phyloP scores from a whole-genome alignment of 306 rosid species.

The Cucurbita argyrosperma region DNA sequence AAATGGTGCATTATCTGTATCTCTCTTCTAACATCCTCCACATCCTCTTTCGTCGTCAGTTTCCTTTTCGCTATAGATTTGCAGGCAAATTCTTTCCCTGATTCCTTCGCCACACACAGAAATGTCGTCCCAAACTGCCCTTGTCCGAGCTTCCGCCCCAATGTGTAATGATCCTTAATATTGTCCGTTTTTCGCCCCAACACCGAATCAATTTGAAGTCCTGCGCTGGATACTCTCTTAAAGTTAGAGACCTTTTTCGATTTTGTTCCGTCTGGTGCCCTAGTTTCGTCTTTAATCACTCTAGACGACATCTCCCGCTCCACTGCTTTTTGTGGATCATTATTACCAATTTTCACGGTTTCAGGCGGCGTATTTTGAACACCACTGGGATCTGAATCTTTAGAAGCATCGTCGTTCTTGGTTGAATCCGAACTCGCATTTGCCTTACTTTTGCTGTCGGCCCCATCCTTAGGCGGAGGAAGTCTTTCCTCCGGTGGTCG shows the following conservation, averaged over 20 bases:
- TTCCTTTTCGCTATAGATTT: conserved; percentile 81
- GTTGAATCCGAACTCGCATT: conserved; percentile 12
- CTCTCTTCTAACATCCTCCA: conserved; percentile 87
- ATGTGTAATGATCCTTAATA: conserved; percentile 45
- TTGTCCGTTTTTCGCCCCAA: conserved; percentile 60
- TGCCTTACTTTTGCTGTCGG: conserved; percentile 8
- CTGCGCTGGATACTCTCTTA: conserved; percentile 46
- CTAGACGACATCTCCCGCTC: conserved; percentile 13
- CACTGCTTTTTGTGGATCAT: conserved; percentile 13
- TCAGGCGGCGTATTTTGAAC: conserved; percentile 61
- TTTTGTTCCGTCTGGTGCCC: conserved; percentile 17
- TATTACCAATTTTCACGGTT: conserved; percentile 26
- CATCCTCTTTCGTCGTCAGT: conserved; percentile 68
- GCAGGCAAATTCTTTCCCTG: conserved; percentile 52
- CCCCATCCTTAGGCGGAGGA: conserved; percentile 28
- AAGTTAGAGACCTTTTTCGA: conserved; percentile 43
- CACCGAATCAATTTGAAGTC: conserved; percentile 63
- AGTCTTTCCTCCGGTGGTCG: conserved; percentile 56
- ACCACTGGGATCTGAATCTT: background rate
- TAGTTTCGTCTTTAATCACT: conserved; percentile 4
- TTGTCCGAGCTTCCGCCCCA: conserved; percentile 85
- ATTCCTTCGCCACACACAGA: conserved; percentile 49
- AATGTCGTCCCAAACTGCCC: conserved; percentile 91
- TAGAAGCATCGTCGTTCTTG: background rate
- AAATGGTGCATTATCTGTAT: conserved; percentile 93